Evolutionary conservation across 1,139 yeast genomes (phyloP).

Genomic region (Saccharomyces hybrid): DNA sequence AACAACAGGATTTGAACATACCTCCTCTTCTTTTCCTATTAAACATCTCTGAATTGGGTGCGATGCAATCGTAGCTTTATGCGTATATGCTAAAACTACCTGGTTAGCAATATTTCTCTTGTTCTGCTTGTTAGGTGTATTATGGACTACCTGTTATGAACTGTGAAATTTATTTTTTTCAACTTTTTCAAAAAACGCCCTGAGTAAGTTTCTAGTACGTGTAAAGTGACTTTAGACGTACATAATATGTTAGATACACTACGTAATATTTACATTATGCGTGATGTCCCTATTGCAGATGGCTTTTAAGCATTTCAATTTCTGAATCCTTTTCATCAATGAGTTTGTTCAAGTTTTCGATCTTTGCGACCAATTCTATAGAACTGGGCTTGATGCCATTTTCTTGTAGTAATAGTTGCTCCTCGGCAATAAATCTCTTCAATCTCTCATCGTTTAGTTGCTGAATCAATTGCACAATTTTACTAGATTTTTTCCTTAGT

Average conservation of each 20-base stretch:
- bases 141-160: background rate
- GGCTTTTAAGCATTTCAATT: constrained; percentile 7
- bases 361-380: constrained; percentile 50
- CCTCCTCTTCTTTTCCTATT: constrained; percentile 29
- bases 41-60: constrained; percentile 15
- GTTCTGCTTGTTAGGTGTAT: background rate
- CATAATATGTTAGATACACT: background rate
- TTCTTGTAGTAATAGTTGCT: constrained; percentile 51
- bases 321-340: constrained; percentile 43
- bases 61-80: background rate
- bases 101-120: background rate
- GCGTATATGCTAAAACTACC: background rate
- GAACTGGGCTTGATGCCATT: constrained; percentile 48
- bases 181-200: background rate
- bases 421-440: constrained; percentile 61
- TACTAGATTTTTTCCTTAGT: constrained; percentile 39
- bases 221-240: background rate
- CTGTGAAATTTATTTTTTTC: constrained; percentile 2
- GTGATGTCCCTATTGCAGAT: constrained; percentile 2
- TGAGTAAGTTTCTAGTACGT: background rate
- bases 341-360: constrained; percentile 45
- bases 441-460: constrained; percentile 57
- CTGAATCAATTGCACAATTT: constrained; percentile 47
- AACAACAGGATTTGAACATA: constrained; percentile 8
- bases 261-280: background rate